These are phyloP conservation scores for Colletotrichum sp. DNA, from an alignment of 2,329 filamentous ascomycete genomes.

Conservation along the genomic window DNA sequence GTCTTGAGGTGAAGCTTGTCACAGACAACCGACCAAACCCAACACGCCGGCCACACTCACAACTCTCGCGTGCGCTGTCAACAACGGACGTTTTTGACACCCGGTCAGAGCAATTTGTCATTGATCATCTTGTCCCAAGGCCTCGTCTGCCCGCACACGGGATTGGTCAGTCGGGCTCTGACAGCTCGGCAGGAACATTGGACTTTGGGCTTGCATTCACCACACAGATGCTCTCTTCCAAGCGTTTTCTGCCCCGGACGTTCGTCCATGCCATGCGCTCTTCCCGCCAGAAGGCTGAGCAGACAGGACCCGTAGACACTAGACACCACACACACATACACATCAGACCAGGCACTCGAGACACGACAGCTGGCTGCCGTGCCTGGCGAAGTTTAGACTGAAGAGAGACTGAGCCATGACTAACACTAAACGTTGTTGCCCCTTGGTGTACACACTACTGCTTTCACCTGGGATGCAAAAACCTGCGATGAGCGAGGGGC, in stretches of 20 bases:
- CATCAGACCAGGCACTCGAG: slow-evolving; percentile 6
- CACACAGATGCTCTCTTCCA: not conserved
- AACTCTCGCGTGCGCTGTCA: not conserved
- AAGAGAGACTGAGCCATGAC: not conserved
- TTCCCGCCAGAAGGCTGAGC: not conserved
- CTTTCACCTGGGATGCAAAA: not conserved
- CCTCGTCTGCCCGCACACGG: not conserved
- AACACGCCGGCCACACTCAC: not conserved
- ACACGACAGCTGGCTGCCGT: not conserved
- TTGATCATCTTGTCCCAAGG: not conserved
- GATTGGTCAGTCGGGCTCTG: slow-evolving; percentile 9
- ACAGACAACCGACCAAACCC: not conserved
- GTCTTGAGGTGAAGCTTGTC: slow-evolving; percentile 18
- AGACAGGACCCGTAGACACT: not conserved
- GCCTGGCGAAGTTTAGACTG: not conserved
- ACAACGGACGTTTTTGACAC: slow-evolving; percentile 14
- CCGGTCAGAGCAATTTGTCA: slow-evolving; percentile 1
- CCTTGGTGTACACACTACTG: not conserved
- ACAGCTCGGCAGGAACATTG: slow-evolving; percentile 5
- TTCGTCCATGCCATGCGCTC: slow-evolving; percentile 7
- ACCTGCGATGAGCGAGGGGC: not conserved
- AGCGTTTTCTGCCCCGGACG: not conserved
- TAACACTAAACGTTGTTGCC: not conserved
- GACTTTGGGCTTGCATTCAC: not conserved
- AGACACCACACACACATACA: not conserved